Percentiles rank a stretch among this genome's conserved stretches.
Conservation (phyloP, 2,329 filamentous ascomycete genomes). For the Exophiala calicioides region DNA sequence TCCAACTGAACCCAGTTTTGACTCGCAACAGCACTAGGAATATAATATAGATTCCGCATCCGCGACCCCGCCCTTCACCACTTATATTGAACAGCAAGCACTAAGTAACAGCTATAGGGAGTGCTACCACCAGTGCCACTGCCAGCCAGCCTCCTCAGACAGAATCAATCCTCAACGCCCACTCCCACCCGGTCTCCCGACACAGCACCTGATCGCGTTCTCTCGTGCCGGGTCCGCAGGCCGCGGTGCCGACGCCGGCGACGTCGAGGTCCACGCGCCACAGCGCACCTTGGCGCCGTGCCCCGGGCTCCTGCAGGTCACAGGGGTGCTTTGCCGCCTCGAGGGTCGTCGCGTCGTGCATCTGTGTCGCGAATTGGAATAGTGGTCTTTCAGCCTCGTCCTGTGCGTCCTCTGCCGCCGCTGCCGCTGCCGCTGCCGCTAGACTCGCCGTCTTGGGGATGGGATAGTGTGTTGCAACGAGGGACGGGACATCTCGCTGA, state of each 20-base stretch:
- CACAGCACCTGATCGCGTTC: slow-evolving; percentile 23
- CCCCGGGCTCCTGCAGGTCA: slow-evolving; percentile 48
- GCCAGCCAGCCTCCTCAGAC: too few relatives aligned
- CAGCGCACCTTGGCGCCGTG: slow-evolving; percentile 17
- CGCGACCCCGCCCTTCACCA: too few relatives aligned
- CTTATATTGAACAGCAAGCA: too few relatives aligned
- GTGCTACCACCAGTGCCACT: too few relatives aligned
- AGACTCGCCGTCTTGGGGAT: too few relatives aligned
- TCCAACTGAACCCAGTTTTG: too few relatives aligned
- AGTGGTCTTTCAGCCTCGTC: slow-evolving; percentile 1
- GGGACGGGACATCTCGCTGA: slow-evolving; percentile 3
- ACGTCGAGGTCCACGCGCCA: slow-evolving; percentile 37
- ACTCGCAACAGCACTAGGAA: too few relatives aligned
- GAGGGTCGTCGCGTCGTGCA: slow-evolving; percentile 57
- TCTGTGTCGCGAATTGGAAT: slow-evolving; percentile 37
- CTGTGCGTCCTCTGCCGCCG: background rate
- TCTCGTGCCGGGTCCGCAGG: slow-evolving; percentile 26
- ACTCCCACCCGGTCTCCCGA: slow-evolving; percentile 10
- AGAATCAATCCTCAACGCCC: slow-evolving; percentile 14
- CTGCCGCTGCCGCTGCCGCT: slow-evolving; percentile 19
- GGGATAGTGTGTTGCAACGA: slow-evolving; percentile 10
- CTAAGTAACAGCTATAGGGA: too few relatives aligned
- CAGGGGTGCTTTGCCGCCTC: slow-evolving; percentile 64
- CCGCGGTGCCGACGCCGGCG: slow-evolving; percentile 36
- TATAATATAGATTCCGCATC: too few relatives aligned